Conservation (phyloP, 495 filamentous ascomycete species). For the Bathelium albidoporum region DNA sequence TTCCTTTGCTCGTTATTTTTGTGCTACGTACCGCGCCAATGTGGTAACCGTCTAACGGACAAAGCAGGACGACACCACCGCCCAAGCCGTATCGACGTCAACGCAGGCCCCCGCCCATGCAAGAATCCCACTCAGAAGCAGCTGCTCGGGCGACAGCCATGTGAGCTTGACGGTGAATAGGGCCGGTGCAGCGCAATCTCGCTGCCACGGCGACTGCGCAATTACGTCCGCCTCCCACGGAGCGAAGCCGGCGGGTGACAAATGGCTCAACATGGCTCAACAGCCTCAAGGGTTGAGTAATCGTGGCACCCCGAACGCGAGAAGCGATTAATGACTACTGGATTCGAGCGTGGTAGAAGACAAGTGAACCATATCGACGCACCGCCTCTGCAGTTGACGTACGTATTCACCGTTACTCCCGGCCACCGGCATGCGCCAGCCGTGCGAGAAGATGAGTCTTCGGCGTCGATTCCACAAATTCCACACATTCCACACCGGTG, state of each 20-base stretch:
- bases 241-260: neutral
- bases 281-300: neutral
- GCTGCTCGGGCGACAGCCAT: neutral
- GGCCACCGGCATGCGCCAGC: neutral
- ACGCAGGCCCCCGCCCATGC: neutral
- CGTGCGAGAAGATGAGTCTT: neutral
- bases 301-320: neutral
- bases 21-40: neutral
- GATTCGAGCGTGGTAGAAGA: neutral
- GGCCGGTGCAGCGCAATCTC: neutral
- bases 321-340: neutral
- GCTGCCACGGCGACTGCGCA: neutral
- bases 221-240: no score
- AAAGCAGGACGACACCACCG: neutral
- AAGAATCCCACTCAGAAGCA: neutral
- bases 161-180: neutral
- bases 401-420: conserved; percentile 1
- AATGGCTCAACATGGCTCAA: neutral
- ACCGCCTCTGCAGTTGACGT: conserved; percentile 4
- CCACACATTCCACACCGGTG: neutral
- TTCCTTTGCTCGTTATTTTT: conserved; percentile 5
- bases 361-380: neutral
- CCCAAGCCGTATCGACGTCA: neutral
- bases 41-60: neutral
- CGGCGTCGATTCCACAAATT: neutral